Base-by-base conservation (phyloP, 2,329 filamentous ascomycete genomes). In the Calonectria montana region DNA sequence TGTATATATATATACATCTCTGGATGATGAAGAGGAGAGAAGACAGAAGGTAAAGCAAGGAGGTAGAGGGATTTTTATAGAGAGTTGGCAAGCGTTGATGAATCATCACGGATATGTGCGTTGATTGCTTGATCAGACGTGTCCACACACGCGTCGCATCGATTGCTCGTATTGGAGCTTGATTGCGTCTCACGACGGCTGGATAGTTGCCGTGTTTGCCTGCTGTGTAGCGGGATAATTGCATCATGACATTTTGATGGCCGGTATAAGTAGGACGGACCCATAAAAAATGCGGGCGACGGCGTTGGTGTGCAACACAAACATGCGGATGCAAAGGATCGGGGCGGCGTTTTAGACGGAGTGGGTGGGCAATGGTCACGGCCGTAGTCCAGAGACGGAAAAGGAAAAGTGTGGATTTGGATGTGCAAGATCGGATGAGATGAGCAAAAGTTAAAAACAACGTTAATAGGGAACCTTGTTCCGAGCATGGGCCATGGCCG, bases 401-500 rank as follows among this genome's bases (percentile, higher is more conserved):
- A 59, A 59, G 53, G 31, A 3, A 35, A 10, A 10, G 13, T 25
- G 18, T 16, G 37, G 37, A 39, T 39, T 21, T 39, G 53, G n/a
- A 16, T 37, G 35, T 18, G 53, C 21, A 18, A n/a, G 53, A 59
- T 59, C 53, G 53, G 53, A 59, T 59, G 31, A 35, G 53, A 59
- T 59, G 31, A 35, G 53, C 53, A 25, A 59, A 59, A 39, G 53
- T 37, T 59, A 59, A 59, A 59, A 59, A 59, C 53, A 39, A 59
- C 53, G 35, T 59, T 59, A 23, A 59, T 21, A 21, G 53, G 53
- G 53, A 23, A 39, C n/a, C 53, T 39, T 59, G 53, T 21, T 13
- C 23, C 53, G 6, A 25, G 53, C 53, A 59, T 39, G 53, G 37
- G 21, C 21, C 31, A 59, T 59, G 8, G n/a, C 9, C 7, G 29